Conservation (phyloP, 148 eudicot genomes). For the Amaranthus palmeri region DNA sequence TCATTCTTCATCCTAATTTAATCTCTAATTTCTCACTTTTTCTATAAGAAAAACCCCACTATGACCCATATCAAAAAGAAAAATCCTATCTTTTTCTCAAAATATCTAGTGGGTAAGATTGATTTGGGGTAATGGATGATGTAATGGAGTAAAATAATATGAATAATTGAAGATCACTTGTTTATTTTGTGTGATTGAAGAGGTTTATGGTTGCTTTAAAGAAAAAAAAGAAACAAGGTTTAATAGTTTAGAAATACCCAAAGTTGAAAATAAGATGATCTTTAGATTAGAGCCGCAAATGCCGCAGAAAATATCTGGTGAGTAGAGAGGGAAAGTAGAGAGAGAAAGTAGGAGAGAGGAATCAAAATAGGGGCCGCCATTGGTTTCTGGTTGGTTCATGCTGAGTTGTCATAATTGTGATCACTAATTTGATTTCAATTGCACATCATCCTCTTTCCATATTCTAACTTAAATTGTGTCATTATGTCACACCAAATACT, state of each 20-base stretch:
- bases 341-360: not conserved
- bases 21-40: not conserved
- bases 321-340: conserved; percentile 1
- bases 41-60: not conserved
- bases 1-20: conserved; percentile 17
- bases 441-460: not conserved
- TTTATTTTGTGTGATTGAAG: not conserved
- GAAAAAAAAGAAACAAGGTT: not conserved
- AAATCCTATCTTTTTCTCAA: not conserved
- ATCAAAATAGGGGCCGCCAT: conserved; percentile 39
- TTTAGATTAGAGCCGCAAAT: conserved; percentile 32
- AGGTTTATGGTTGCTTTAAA: not conserved
- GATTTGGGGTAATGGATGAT: not conserved
- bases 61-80: conserved; percentile 5
- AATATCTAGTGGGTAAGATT: conserved; percentile 4
- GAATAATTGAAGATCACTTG: not conserved
- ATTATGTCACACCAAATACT: too few relatives aligned
- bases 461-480: too few relatives aligned
- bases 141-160: not conserved
- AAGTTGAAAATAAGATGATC: not conserved
- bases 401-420: conserved; percentile 30
- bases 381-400: conserved; percentile 28
- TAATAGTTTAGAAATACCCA: too few relatives aligned
- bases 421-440: conserved; percentile 27
- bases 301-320: conserved; percentile 31